These are phyloP conservation scores for Marasmius oreades DNA, from an alignment of 1,284 basidiomycete genomes.

Conservation along the genomic window DNA sequence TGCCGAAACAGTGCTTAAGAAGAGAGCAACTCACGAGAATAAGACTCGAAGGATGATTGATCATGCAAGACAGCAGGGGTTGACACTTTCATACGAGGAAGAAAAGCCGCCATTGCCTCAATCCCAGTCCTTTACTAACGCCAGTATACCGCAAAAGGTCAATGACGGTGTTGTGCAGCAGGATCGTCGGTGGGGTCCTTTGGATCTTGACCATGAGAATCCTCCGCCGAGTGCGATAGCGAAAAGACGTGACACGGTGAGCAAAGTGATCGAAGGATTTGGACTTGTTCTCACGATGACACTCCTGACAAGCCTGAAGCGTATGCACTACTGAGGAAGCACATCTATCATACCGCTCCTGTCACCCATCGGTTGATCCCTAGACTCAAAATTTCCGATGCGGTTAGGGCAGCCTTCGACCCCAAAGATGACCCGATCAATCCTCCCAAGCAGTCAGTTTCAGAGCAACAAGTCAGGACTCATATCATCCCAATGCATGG, in stretches of 20 bases:
- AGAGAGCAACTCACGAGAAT: slow-evolving; percentile 35
- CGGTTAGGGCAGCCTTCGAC: slow-evolving; percentile 46
- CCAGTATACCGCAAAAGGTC: slow-evolving; percentile 13
- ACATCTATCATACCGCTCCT: slow-evolving; percentile 54
- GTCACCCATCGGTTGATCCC: slow-evolving; percentile 52
- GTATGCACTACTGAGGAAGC: slow-evolving; percentile 52
- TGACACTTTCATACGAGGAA: slow-evolving; percentile 25
- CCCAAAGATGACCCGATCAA: slow-evolving; percentile 46
- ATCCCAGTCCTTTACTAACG: slow-evolving; percentile 12
- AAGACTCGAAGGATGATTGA: slow-evolving; percentile 40
- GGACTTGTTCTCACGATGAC: neutral
- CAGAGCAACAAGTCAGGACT: slow-evolving; percentile 48
- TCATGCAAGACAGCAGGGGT: slow-evolving; percentile 45
- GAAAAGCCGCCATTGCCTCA: slow-evolving; percentile 10
- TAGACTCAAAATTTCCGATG: slow-evolving; percentile 41
- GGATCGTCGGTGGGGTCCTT: slow-evolving; percentile 48
- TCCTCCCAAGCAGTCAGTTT: slow-evolving; percentile 51
- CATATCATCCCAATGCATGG: slow-evolving; percentile 47
- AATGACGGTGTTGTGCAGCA: slow-evolving; percentile 31
- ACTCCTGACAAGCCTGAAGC: slow-evolving; percentile 58
- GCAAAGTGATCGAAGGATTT: slow-evolving; percentile 14
- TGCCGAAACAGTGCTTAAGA: slow-evolving; percentile 37
- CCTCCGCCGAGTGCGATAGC: slow-evolving; percentile 66
- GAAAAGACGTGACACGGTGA: slow-evolving; percentile 55
- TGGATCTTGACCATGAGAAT: slow-evolving; percentile 54